These are phyloP conservation scores for Bryoerythrophyllum caledonicum DNA, from an alignment of 225 moss, liverwort and hornwort genomes.

Conservation along the genomic window DNA sequence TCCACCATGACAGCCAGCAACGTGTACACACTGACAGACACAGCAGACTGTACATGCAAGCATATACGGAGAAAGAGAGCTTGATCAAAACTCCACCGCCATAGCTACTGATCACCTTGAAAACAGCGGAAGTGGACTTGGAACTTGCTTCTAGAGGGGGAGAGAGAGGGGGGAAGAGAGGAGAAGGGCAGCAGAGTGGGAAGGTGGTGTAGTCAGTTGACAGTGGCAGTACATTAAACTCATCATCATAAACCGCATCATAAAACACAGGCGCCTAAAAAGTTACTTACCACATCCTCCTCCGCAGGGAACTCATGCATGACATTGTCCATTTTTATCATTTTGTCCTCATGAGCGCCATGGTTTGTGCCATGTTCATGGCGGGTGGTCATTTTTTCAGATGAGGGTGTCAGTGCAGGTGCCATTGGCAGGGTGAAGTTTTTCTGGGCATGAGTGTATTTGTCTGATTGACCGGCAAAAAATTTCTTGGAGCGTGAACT, in stretches of 20 bases:
- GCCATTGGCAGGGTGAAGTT: not conserved
- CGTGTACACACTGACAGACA: conserved; percentile 7
- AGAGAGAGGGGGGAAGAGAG: not conserved
- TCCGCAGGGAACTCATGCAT: not conserved
- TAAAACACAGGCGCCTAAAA: no score
- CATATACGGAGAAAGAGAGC: not conserved
- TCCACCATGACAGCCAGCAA: conserved; percentile 3
- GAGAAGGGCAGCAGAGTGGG: not conserved
- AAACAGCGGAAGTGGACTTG: not conserved
- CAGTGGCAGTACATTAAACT: conserved; percentile 18
- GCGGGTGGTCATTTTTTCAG: not conserved
- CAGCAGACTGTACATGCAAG: conserved; percentile 8
- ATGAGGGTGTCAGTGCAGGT: conserved; percentile 4
- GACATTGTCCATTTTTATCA: not conserved
- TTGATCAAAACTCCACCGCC: not conserved
- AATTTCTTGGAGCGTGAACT: no score
- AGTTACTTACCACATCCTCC: not conserved
- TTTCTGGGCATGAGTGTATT: no score
- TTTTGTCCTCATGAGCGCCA: not conserved
- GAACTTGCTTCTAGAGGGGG: not conserved
- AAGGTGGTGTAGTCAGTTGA: conserved; percentile 3
- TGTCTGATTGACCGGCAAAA: not conserved
- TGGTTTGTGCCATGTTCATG: conserved; percentile 1
- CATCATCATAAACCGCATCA: not conserved
- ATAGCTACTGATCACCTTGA: not conserved